Conservation (phyloP, 2,329 filamentous ascomycete genomes). For the Cladosporium austrohemisphaericum region DNA sequence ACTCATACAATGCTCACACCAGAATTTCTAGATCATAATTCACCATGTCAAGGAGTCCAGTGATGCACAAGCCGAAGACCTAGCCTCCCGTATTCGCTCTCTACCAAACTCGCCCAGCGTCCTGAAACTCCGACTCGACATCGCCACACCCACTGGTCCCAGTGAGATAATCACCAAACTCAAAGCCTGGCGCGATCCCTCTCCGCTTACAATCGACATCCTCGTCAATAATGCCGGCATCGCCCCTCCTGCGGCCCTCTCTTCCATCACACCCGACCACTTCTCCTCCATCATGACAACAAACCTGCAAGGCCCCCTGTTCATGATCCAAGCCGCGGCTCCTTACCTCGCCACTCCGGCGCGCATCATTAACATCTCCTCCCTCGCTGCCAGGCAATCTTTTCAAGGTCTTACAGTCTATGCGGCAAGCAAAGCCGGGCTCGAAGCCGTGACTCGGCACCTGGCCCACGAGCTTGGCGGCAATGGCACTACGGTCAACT, state of each 20-base stretch:
- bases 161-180: slow-evolving; percentile 38
- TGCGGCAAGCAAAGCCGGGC: slow-evolving; percentile 55
- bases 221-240: slow-evolving; percentile 43
- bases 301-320: slow-evolving; percentile 54
- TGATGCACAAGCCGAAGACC: slow-evolving; percentile 27
- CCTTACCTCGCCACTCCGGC: slow-evolving; percentile 47
- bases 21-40: slow-evolving; percentile 27
- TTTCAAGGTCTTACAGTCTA: slow-evolving; percentile 50
- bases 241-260: slow-evolving; percentile 23
- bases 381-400: slow-evolving; percentile 49
- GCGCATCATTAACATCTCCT: slow-evolving; percentile 59
- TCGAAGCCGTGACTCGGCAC: slow-evolving; percentile 57
- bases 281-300: slow-evolving; percentile 54
- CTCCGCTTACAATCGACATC: slow-evolving; percentile 36
- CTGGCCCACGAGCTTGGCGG: slow-evolving; percentile 58
- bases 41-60: neutral
- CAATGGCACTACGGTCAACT: slow-evolving; percentile 58
- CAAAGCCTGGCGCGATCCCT: slow-evolving; percentile 34
- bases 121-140: slow-evolving; percentile 38
- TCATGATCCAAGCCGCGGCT: slow-evolving; percentile 53
- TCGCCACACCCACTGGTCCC: slow-evolving; percentile 34
- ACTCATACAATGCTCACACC: too few relatives aligned
- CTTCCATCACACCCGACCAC: slow-evolving; percentile 46
- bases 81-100: slow-evolving; percentile 35
- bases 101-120: slow-evolving; percentile 35